A percentile compares a stretch with the other conserved stretches of the same genome.
Conservation (phyloP, 345 rosid species). For the Cardamine occulta region DNA sequence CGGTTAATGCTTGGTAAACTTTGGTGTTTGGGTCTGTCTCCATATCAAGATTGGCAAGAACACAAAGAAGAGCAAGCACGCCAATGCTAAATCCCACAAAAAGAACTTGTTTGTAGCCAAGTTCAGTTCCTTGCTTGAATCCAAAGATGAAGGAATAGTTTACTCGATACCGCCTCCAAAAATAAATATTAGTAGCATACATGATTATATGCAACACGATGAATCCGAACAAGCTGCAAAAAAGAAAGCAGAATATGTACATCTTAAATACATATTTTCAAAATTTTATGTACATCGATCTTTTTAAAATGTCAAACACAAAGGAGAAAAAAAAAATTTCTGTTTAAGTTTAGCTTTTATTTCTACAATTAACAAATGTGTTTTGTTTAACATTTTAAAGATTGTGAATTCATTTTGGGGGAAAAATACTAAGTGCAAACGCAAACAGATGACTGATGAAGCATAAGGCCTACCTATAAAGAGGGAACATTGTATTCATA, state of each 20-base stretch:
- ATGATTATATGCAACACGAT: slow-evolving; percentile 48
- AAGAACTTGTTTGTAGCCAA: slow-evolving; percentile 64
- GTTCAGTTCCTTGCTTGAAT: slow-evolving; percentile 74
- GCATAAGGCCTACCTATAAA: slow-evolving; percentile 51
- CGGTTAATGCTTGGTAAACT: slow-evolving; percentile 50
- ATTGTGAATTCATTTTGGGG: neutral
- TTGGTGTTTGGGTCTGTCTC: slow-evolving; percentile 51
- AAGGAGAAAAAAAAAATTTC: neutral
- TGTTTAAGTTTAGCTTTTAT: neutral
- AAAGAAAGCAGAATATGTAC: neutral
- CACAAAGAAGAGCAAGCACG: slow-evolving; percentile 51
- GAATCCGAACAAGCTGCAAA: slow-evolving; percentile 52
- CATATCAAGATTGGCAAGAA: slow-evolving; percentile 68
- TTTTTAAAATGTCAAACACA: too few relatives aligned
- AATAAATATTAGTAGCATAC: slow-evolving; percentile 49
- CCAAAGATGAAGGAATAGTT: slow-evolving; percentile 77
- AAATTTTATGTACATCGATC: too few relatives aligned
- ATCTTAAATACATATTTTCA: too few relatives aligned
- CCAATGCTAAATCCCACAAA: slow-evolving; percentile 59
- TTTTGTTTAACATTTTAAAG: neutral
- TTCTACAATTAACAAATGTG: neutral
- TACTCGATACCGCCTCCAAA: slow-evolving; percentile 48
- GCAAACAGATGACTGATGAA: neutral
- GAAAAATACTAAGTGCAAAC: neutral
- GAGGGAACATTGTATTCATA: slow-evolving; percentile 70